phyloP scores from a whole-genome alignment of 2,329 filamentous ascomycete species.

The Colletotrichum magnum region DNA sequence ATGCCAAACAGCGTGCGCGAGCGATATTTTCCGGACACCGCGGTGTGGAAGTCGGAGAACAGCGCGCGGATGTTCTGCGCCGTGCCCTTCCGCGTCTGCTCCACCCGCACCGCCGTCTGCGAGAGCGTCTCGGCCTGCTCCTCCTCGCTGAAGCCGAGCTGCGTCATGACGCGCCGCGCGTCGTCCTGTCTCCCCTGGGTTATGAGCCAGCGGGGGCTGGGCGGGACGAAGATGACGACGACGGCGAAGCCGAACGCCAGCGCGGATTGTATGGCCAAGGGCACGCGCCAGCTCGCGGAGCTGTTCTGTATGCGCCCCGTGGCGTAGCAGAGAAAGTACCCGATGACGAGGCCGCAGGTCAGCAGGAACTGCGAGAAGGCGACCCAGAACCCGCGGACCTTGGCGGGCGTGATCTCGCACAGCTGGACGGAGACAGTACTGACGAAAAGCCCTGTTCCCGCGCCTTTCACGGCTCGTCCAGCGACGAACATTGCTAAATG shows the following conservation, averaged over 20 bases:
- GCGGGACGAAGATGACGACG: constrained; percentile 54
- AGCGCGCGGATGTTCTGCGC: constrained; percentile 46
- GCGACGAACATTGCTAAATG: constrained; percentile 66
- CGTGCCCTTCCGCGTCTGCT: constrained; percentile 47
- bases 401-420: constrained; percentile 70
- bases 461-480: constrained; percentile 68
- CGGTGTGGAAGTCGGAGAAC: constrained; percentile 46
- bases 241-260: constrained; percentile 50
- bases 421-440: constrained; percentile 67
- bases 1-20: constrained; percentile 65
- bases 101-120: constrained; percentile 36
- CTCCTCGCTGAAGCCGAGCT: constrained; percentile 15
- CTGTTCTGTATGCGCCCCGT: constrained; percentile 58
- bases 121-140: constrained; percentile 19
- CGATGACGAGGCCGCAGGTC: constrained; percentile 64
- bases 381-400: constrained; percentile 64
- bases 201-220: constrained; percentile 71
- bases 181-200: constrained; percentile 57
- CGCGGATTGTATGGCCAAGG: constrained; percentile 58
- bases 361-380: constrained; percentile 68
- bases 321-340: constrained; percentile 75
- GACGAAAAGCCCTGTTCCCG: constrained; percentile 71
- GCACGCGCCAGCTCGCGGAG: constrained; percentile 69
- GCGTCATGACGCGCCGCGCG: constrained; percentile 49
- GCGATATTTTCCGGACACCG: constrained; percentile 51